Evolutionary conservation across 306 rosid species (phyloP).

Genomic region (Vachellia pachyceras): DNA sequence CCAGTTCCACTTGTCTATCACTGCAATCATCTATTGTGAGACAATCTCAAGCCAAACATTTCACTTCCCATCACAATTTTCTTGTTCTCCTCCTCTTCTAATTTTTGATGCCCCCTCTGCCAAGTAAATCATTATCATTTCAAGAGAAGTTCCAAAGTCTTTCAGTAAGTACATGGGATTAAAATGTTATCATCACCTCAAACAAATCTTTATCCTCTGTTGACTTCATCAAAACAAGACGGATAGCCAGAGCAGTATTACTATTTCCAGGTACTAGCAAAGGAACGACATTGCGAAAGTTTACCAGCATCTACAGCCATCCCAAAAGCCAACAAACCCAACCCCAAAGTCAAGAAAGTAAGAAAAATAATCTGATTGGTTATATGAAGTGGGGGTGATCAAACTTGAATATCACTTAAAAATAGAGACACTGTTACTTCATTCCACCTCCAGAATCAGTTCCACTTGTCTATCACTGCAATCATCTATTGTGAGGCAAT

Average conservation of each 20-base stretch:
- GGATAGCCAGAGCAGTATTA: slow-evolving; percentile 61
- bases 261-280: slow-evolving; percentile 59
- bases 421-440: slow-evolving; percentile 22
- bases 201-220: slow-evolving; percentile 74
- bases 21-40: slow-evolving; percentile 81
- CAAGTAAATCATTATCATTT: slow-evolving; percentile 31
- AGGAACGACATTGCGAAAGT: slow-evolving; percentile 69
- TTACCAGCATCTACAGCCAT: slow-evolving; percentile 66
- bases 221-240: slow-evolving; percentile 68
- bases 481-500: slow-evolving; percentile 73
- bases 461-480: slow-evolving; percentile 82
- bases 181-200: slow-evolving; percentile 55
- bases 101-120: slow-evolving; percentile 65
- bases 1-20: slow-evolving; percentile 72
- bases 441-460: slow-evolving; percentile 72
- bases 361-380: neutral
- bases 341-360: neutral
- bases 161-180: slow-evolving; percentile 9
- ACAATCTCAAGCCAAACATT: slow-evolving; percentile 67
- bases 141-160: slow-evolving; percentile 1
- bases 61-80: slow-evolving; percentile 65
- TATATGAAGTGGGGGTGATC: slow-evolving; percentile 16
- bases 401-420: slow-evolving; percentile 26
- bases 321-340: slow-evolving; percentile 21
- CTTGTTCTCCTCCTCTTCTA: slow-evolving; percentile 70